These are phyloP conservation scores for Eutrema heterophyllum DNA, from an alignment of 345 rosid species.

Conservation along the genomic window DNA sequence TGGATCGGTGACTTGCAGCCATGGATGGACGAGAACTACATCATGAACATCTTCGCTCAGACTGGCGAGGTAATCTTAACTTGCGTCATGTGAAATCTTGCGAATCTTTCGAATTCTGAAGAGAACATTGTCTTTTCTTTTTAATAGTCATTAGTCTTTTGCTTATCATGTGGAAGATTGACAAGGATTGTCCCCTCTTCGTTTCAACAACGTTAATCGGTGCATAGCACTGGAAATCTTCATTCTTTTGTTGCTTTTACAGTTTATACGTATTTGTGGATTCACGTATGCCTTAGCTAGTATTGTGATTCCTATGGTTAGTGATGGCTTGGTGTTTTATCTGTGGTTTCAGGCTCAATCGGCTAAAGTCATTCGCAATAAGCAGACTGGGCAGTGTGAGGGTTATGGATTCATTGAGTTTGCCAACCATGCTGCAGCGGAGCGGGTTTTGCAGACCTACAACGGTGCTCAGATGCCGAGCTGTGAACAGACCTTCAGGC, in stretches of 20 bases:
- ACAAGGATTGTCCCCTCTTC: too few species aligned
- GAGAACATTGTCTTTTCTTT: not conserved
- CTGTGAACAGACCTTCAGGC: conserved; percentile 63
- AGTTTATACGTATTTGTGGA: not conserved
- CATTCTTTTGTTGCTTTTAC: not conserved
- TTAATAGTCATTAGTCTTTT: not conserved
- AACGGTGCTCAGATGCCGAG: conserved; percentile 77
- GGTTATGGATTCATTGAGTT: conserved; percentile 95
- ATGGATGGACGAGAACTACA: conserved; percentile 92
- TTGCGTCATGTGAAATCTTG: not conserved
- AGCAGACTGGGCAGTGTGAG: conserved; percentile 55
- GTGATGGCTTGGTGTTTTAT: not conserved
- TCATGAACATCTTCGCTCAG: conserved; percentile 46
- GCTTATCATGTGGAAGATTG: not conserved
- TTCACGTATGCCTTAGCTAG: not conserved
- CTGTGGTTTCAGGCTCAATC: conserved; percentile 41
- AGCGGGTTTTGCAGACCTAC: conserved; percentile 67
- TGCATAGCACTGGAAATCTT: not conserved
- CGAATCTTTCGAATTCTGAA: too few species aligned
- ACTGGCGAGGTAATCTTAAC: conserved; percentile 59
- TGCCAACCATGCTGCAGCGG: conserved; percentile 61
- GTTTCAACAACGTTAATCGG: too few species aligned
- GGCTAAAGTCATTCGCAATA: conserved; percentile 85
- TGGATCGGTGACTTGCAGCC: conserved; percentile 95
- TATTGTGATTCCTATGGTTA: not conserved